Conservation (phyloP, 116 monocot species). For the Papilionanthe hybrid region DNA sequence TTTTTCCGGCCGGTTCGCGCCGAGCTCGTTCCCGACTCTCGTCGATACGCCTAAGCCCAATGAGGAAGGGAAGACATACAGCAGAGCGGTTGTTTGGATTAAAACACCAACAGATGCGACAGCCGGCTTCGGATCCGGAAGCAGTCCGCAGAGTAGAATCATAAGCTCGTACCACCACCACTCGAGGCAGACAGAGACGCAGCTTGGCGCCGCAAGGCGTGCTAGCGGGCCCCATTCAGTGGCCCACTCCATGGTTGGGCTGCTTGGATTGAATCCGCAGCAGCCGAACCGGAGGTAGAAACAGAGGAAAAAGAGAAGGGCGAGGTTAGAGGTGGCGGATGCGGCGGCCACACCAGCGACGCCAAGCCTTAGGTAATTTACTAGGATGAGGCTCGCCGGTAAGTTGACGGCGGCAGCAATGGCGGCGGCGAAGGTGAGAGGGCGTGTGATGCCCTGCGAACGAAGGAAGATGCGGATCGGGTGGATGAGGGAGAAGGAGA, state of each 20-base stretch:
- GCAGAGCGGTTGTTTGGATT: slow-evolving; percentile 52
- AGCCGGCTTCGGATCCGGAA: slow-evolving; percentile 42
- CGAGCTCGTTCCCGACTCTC: slow-evolving; percentile 59
- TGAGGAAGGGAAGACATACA: slow-evolving; percentile 54
- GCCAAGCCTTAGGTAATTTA: slow-evolving; percentile 23
- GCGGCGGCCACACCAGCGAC: slow-evolving; percentile 51
- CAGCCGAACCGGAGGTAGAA: slow-evolving; percentile 10
- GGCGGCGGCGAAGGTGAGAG: slow-evolving; percentile 23
- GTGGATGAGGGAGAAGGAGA: slow-evolving; percentile 29
- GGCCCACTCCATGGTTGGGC: slow-evolving; percentile 28
- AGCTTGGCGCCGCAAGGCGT: slow-evolving; percentile 52
- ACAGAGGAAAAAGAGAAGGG: slow-evolving; percentile 29
- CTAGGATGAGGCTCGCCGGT: slow-evolving; percentile 25
- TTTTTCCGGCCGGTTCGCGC: slow-evolving; percentile 26
- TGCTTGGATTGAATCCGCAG: slow-evolving; percentile 3
- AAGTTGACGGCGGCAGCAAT: slow-evolving; percentile 22
- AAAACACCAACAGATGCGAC: slow-evolving; percentile 55
- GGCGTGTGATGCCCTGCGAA: slow-evolving; percentile 22
- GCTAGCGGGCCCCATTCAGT: slow-evolving; percentile 40
- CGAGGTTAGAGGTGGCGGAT: slow-evolving; percentile 42
- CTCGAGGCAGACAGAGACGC: slow-evolving; percentile 64
- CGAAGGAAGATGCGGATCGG: slow-evolving; percentile 29
- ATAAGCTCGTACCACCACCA: slow-evolving; percentile 87
- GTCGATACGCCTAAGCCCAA: slow-evolving; percentile 52
- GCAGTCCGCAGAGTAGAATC: slow-evolving; percentile 57